Conservation (phyloP, 176 grass and related monocot species). For the Raddia distichophylla region DNA sequence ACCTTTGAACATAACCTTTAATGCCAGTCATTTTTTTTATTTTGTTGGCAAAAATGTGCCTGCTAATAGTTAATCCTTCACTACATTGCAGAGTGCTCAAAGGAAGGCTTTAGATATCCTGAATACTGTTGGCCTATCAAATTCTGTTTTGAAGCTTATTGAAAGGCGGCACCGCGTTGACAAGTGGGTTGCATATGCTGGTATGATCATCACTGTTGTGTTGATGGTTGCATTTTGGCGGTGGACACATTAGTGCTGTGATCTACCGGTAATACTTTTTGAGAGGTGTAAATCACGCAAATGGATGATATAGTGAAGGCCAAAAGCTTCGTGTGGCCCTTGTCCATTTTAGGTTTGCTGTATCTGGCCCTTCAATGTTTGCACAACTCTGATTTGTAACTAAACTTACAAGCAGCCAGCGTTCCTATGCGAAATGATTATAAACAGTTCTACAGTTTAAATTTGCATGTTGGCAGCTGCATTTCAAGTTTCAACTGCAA, state of each 20-base stretch:
- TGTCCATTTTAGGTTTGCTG: constrained; percentile 14
- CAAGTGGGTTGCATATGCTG: constrained; percentile 89
- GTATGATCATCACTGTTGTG: constrained; percentile 69
- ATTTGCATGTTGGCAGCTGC: neutral
- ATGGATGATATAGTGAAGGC: neutral
- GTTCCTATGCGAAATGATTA: constrained; percentile 5
- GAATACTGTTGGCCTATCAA: constrained; percentile 90
- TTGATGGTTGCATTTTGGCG: constrained; percentile 77
- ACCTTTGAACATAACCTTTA: neutral
- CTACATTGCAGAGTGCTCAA: constrained; percentile 77
- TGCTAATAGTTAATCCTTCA: constrained; percentile 10
- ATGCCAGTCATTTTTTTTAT: neutral
- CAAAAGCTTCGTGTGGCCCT: neutral
- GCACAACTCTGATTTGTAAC: neutral
- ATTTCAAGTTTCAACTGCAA: neutral
- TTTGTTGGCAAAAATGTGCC: neutral
- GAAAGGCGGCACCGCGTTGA: constrained; percentile 83
- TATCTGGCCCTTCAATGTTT: neutral
- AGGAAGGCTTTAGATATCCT: constrained; percentile 95
- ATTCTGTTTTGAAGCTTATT: constrained; percentile 86
- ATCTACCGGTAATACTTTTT: neutral
- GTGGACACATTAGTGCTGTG: constrained; percentile 63
- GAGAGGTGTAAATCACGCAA: neutral
- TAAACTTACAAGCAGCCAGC: neutral
- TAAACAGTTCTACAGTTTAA: neutral